Conservation (phyloP, 768 basidiomycete species). For the Boletus eberwhitei region DNA sequence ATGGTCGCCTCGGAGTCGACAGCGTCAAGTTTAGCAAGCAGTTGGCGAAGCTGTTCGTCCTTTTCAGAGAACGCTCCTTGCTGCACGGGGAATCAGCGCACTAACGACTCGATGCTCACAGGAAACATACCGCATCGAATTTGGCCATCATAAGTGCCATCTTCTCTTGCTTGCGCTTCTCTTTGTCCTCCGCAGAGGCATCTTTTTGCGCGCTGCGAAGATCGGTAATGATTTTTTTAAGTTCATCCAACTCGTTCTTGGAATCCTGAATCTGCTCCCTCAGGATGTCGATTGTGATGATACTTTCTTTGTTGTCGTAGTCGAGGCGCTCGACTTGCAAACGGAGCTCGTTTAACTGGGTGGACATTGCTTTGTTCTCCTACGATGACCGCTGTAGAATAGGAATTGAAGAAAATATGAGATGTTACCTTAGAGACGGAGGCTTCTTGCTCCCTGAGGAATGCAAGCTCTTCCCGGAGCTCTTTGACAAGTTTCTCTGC, state of each 20-base stretch:
- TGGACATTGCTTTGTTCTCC: slow-evolving; percentile 95
- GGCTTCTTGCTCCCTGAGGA: slow-evolving; percentile 89
- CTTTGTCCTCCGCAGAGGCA: slow-evolving; percentile 90
- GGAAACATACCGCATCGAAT: slow-evolving; percentile 78
- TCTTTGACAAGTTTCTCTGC: slow-evolving; percentile 88
- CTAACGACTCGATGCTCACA: not conserved
- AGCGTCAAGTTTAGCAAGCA: slow-evolving; percentile 79
- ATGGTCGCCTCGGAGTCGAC: slow-evolving; percentile 61
- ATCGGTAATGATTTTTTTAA: slow-evolving; percentile 75
- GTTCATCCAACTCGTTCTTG: slow-evolving; percentile 83
- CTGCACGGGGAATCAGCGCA: slow-evolving; percentile 35
- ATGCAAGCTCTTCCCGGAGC: slow-evolving; percentile 81
- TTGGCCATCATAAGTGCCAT: slow-evolving; percentile 99
- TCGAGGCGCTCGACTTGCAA: slow-evolving; percentile 88
- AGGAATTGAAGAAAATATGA: slow-evolving; percentile 1
- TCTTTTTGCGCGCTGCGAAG: slow-evolving; percentile 81
- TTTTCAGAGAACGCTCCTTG: slow-evolving; percentile 95
- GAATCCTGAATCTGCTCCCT: slow-evolving; percentile 92
- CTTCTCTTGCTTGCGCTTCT: slow-evolving; percentile 98
- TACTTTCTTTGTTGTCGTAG: slow-evolving; percentile 94
- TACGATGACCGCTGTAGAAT: slow-evolving; percentile 30
- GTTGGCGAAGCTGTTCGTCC: slow-evolving; percentile 85
- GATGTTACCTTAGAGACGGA: slow-evolving; percentile 64
- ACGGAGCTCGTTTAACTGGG: slow-evolving; percentile 88
- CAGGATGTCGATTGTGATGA: slow-evolving; percentile 90